phyloP scores from a whole-genome alignment of 2,329 filamentous ascomycete genomes.

The Trichoderma asperellum region DNA sequence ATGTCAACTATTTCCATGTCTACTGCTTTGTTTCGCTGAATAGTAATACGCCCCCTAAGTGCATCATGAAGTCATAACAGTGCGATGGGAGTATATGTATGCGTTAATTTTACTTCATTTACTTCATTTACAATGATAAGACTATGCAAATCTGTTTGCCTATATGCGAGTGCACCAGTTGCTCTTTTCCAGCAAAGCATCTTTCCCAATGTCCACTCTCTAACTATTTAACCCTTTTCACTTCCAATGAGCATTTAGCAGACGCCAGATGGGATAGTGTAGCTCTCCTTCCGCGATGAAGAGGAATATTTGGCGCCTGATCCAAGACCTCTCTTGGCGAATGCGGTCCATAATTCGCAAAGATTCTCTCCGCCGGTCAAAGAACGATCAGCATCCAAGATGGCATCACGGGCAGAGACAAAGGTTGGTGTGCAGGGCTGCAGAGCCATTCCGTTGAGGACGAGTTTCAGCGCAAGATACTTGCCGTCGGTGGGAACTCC shows the following conservation, averaged over 20 bases:
- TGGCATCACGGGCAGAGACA: conserved; percentile 56
- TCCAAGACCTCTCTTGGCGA: conserved; percentile 62
- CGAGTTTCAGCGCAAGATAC: conserved; percentile 56
- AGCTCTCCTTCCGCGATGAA: conserved; percentile 41
- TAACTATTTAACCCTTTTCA: background rate
- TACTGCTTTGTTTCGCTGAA: too few relatives aligned
- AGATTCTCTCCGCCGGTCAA: conserved; percentile 55
- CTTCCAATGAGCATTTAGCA: conserved; percentile 31
- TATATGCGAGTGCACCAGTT: background rate
- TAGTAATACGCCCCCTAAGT: too few relatives aligned
- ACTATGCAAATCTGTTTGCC: background rate
- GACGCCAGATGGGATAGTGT: conserved; percentile 34
- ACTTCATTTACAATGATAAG: conserved; percentile 1
- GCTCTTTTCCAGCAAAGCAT: background rate
- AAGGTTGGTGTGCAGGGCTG: conserved; percentile 62
- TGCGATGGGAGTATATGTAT: background rate
- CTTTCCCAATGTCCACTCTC: background rate
- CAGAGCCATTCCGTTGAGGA: conserved; percentile 56
- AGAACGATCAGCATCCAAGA: conserved; percentile 57
- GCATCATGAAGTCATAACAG: background rate
- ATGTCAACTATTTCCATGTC: too few relatives aligned
- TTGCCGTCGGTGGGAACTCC: conserved; percentile 58
- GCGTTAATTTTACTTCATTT: background rate
- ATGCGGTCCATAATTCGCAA: conserved; percentile 58
- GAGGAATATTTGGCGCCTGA: conserved; percentile 40